Evolutionary conservation across 176 grass and related monocot species (phyloP), one percentile per base, ranked within the genome.

Genomic region (Juncus effusus): DNA sequence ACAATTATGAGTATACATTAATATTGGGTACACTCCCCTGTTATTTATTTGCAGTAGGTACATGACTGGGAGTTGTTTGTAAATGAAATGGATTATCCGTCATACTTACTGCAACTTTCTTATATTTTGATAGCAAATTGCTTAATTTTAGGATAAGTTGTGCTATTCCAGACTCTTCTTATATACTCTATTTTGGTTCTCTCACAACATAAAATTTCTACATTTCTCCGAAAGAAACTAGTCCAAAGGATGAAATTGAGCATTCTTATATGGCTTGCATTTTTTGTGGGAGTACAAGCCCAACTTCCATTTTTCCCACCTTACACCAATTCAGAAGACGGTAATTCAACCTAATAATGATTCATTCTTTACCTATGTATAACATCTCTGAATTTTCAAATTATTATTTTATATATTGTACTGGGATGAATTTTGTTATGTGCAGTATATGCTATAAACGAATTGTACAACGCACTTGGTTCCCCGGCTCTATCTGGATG

Each of bases 401-500:
- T 11, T 65, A 11, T 2, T 66, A 38, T 8, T 52, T 52, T 52
- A 15, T 13, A 53, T 55, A 38, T 69, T 36, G 12, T 69, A 38
- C 54, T 19, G 12, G 39, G 39, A 69, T 69, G 4, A 3, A 16
- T 67, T 2, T 67, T 13, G 12, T 7, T 52, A 10, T 9, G 16
- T 78, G 44, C 76, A 97, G 93, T 97, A 83, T 77, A 86, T 84
- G 88, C 93, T 77, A 89, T 97, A 86, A 92, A 92, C 77, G 81
- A 63, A 52, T 51, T 97, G 42, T 97, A 89, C 74, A 36, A 51
- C 42, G 66, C 77, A 73, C 78, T 97, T 75, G 85, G 77, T 73
- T 89, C 80, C 2, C 93, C 93, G 14, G 65, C 62, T 74, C 77
- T 97, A 60, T 78, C 93, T 61, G 85, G 83, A 79, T 97, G 93